Evolutionary conservation across 768 basidiomycete genomes (phyloP).

Genomic region (Trametes elegans): DNA sequence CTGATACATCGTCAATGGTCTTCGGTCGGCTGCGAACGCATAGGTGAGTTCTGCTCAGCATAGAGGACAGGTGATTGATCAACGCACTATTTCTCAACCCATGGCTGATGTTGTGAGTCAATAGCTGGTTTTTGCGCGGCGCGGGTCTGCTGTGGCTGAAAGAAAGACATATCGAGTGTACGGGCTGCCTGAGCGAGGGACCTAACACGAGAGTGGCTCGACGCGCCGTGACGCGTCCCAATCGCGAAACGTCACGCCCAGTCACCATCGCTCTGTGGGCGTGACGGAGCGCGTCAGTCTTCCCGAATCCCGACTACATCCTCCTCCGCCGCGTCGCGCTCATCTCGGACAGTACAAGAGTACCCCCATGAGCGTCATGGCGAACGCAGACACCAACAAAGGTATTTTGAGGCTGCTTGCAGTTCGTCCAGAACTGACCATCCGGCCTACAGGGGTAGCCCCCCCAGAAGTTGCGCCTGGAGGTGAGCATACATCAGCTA

Average conservation of each 20-base stretch:
- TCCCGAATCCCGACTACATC: conserved; percentile 17
- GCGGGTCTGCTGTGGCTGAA: conserved; percentile 37
- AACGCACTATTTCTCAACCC: conserved; percentile 98
- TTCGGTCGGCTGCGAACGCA: conserved; percentile 73
- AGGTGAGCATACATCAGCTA: conserved; percentile 6
- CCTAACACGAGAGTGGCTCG: too few species aligned
- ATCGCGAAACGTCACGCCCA: conserved; percentile 24
- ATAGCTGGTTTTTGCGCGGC: conserved; percentile 34
- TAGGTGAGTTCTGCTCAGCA: background rate
- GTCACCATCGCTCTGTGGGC: conserved; percentile 32
- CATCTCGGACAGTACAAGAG: background rate
- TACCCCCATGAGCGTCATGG: conserved; percentile 34
- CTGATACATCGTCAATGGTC: conserved; percentile 96
- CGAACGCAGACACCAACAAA: conserved; percentile 35
- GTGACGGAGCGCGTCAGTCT: conserved; percentile 28
- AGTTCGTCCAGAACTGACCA: background rate
- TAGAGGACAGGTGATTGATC: background rate
- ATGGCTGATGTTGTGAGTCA: conserved; percentile 74
- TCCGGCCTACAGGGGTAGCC: background rate
- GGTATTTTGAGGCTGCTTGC: conserved; percentile 24
- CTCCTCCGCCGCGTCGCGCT: conserved; percentile 7
- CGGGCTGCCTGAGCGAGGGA: background rate
- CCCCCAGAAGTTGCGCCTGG: background rate
- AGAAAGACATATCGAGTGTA: conserved; percentile 59
- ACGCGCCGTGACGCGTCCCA: conserved; percentile 35